Conservation (phyloP, 257 asterid genomes). For the Marsdenia floribunda region DNA sequence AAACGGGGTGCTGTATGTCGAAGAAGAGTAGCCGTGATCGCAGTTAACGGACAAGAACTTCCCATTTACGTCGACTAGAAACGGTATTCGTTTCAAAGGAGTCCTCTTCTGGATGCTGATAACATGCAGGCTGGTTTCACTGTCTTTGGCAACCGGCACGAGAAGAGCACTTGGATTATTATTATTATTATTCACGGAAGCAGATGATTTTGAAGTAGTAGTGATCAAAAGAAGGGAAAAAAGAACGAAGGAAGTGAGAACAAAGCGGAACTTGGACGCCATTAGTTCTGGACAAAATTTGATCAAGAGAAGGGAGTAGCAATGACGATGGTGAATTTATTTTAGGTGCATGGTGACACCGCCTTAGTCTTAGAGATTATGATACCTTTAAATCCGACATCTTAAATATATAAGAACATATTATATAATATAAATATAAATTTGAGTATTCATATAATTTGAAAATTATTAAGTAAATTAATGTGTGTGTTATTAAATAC, state of each 20-base stretch:
- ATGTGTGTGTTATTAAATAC: neutral
- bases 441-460: too few relatives aligned
- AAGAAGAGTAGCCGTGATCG: slow-evolving; percentile 32
- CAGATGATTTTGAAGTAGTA: neutral
- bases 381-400: too few relatives aligned
- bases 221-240: neutral
- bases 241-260: slow-evolving; percentile 1
- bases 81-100: slow-evolving; percentile 27
- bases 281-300: neutral
- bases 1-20: slow-evolving; percentile 42
- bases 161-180: slow-evolving; percentile 25
- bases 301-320: neutral
- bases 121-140: slow-evolving; percentile 30
- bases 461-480: too few relatives aligned
- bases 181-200: too few relatives aligned
- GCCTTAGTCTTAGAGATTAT: too few relatives aligned
- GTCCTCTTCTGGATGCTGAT: slow-evolving; percentile 33
- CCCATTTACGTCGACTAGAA: slow-evolving; percentile 43
- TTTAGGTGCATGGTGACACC: too few relatives aligned
- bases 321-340: neutral
- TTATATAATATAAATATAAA: too few relatives aligned
- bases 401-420: too few relatives aligned
- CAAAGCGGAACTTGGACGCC: slow-evolving; percentile 12
- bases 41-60: slow-evolving; percentile 21
- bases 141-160: slow-evolving; percentile 30